Conservation (phyloP, 768 basidiomycete species). For the Leucocoprinus birnbaumii region DNA sequence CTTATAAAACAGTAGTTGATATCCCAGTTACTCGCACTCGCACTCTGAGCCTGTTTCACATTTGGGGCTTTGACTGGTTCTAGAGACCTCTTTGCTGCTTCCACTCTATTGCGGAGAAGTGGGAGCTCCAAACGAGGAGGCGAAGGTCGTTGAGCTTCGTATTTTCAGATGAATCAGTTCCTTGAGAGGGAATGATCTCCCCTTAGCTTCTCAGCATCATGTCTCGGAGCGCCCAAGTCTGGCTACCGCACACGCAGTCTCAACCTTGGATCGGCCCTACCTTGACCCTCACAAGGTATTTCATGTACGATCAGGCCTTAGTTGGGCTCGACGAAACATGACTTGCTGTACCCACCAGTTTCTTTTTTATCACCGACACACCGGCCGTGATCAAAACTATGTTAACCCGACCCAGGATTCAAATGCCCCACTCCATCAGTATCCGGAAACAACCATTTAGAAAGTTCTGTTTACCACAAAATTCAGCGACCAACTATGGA, state of each 20-base stretch:
- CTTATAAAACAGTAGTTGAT: too few species aligned
- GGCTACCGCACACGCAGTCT: not conserved
- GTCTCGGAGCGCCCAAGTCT: too few species aligned
- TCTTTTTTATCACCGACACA: not conserved
- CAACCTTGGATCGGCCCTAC: not conserved
- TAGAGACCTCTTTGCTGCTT: too few species aligned
- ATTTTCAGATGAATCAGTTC: too few species aligned
- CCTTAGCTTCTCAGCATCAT: too few species aligned
- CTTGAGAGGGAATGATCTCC: too few species aligned
- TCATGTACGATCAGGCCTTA: not conserved
- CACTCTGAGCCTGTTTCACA: too few species aligned
- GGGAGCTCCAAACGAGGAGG: too few species aligned
- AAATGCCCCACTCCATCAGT: not conserved
- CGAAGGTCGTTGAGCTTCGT: too few species aligned
- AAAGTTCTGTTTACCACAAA: not conserved
- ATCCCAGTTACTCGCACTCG: too few species aligned
- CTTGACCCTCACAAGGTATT: not conserved
- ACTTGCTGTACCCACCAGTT: not conserved
- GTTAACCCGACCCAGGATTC: slow-evolving; percentile 3
- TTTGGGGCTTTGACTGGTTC: too few species aligned
- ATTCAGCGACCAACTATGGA: not conserved
- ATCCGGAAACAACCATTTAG: slow-evolving; percentile 1
- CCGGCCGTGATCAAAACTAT: not conserved
- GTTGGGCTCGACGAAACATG: not conserved
- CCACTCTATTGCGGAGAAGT: too few species aligned